These are phyloP conservation scores for Ormosia semicastrata DNA, from an alignment of 306 rosid genomes.

Conservation along the genomic window DNA sequence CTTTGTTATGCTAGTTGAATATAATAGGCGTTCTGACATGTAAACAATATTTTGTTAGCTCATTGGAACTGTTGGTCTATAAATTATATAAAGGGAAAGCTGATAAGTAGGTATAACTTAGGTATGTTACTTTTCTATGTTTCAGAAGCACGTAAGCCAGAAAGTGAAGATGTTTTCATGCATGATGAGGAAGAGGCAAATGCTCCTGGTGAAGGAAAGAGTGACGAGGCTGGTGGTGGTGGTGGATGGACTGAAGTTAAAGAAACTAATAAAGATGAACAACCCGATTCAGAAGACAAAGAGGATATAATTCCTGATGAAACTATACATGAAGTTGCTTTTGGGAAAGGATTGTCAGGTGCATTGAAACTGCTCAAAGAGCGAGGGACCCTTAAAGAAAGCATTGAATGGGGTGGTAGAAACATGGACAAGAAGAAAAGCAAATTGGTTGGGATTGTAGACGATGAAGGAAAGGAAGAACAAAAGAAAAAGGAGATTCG, in stretches of 20 bases:
- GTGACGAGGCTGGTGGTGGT: conserved; percentile 64
- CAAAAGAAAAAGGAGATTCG: conserved; percentile 76
- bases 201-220: conserved; percentile 48
- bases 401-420: conserved; percentile 96
- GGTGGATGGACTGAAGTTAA: conserved; percentile 94
- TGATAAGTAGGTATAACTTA: conserved; percentile 4
- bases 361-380: conserved; percentile 85
- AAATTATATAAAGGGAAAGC: not conserved
- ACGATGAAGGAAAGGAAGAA: conserved; percentile 59
- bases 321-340: conserved; percentile 85
- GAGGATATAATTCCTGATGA: conserved; percentile 74
- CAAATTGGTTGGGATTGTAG: conserved; percentile 83
- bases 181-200: conserved; percentile 67
- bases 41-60: conserved; percentile 2
- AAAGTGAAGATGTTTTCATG: conserved; percentile 86
- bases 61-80: not conserved
- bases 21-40: conserved; percentile 1
- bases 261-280: conserved; percentile 52
- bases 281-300: conserved; percentile 50
- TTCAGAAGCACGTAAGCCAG: conserved; percentile 86
- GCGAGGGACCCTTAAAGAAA: conserved; percentile 91
- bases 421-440: conserved; percentile 98
- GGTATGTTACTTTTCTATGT: conserved; percentile 24
- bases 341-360: conserved; percentile 90
- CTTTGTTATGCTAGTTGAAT: conserved; percentile 4